Percentiles rank a stretch among this genome's conserved stretches.
Conservation (phyloP, 2,329 filamentous ascomycete genomes). For the Ophiocordyceps polyrhachis-furcata region DNA sequence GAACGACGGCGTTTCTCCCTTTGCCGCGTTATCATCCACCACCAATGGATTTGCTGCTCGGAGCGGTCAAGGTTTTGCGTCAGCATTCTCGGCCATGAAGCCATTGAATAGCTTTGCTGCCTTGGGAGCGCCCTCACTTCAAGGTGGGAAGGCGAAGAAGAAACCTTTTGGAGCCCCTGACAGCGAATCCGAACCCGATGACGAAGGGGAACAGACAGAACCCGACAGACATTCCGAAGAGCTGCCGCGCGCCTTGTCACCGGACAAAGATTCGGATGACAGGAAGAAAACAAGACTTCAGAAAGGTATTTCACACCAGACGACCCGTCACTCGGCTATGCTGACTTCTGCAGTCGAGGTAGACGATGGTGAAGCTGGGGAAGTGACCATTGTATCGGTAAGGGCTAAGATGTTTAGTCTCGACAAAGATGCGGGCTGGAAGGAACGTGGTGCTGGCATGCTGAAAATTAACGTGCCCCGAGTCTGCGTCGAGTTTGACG, state of each 20-base stretch:
- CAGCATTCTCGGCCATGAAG: constrained; percentile 20
- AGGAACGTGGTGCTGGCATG: constrained; percentile 70
- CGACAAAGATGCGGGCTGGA: constrained; percentile 57
- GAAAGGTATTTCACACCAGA: constrained; percentile 36
- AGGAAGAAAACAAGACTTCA: constrained; percentile 50
- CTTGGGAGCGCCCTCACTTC: constrained; percentile 27
- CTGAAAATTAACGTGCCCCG: constrained; percentile 66
- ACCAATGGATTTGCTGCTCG: constrained; percentile 29
- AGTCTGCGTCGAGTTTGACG: constrained; percentile 34
- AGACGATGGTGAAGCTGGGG: constrained; percentile 75
- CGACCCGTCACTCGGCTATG: background rate
- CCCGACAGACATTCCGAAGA: constrained; percentile 25
- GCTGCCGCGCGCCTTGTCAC: constrained; percentile 23
- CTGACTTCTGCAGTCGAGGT: constrained; percentile 33
- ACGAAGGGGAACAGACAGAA: constrained; percentile 17
- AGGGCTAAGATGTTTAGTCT: constrained; percentile 77
- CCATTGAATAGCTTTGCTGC: constrained; percentile 52
- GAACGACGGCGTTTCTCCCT: constrained; percentile 23
- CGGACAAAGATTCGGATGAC: constrained; percentile 38
- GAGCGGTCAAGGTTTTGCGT: constrained; percentile 17
- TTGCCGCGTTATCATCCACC: constrained; percentile 22
- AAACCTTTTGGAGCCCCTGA: constrained; percentile 65
- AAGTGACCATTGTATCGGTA: constrained; percentile 54
- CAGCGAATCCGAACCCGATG: constrained; percentile 37
- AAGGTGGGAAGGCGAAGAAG: constrained; percentile 39